These are phyloP conservation scores for Suhomyces sp. DNA, from an alignment of 805 yeast genomes.

Conservation along the genomic window DNA sequence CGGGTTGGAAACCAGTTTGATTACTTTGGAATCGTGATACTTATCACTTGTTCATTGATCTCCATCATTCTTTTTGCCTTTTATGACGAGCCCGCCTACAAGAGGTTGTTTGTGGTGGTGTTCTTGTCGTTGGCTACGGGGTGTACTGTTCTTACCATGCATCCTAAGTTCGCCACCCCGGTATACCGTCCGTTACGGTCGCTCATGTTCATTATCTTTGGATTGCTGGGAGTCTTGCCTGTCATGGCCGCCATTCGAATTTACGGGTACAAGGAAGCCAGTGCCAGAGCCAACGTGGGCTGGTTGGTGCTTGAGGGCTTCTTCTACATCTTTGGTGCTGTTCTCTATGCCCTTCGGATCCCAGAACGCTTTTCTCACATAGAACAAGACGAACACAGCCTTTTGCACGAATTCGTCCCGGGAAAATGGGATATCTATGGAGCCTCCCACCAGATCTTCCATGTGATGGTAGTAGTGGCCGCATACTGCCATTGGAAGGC, in stretches of 20 bases:
- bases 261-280: conserved; percentile 52
- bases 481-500: conserved; percentile 73
- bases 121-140: conserved; percentile 56
- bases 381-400: conserved; percentile 18
- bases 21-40: conserved; percentile 69
- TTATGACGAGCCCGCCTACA: conserved; percentile 42
- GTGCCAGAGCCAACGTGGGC: conserved; percentile 50
- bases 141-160: conserved; percentile 64
- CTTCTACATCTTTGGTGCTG: conserved; percentile 77
- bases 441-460: conserved; percentile 84
- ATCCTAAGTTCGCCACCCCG: conserved; percentile 64
- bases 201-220: conserved; percentile 73
- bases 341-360: conserved; percentile 69
- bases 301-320: conserved; percentile 72
- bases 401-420: conserved; percentile 12
- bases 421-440: conserved; percentile 65
- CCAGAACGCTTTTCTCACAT: conserved; percentile 62
- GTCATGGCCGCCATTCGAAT: conserved; percentile 49
- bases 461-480: conserved; percentile 72
- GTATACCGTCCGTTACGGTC: conserved; percentile 79
- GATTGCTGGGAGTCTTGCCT: conserved; percentile 75
- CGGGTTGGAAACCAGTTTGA: conserved; percentile 67
- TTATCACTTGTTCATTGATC: conserved; percentile 64
- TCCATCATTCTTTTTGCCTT: conserved; percentile 41
- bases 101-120: conserved; percentile 40